Percentiles rank a stretch among this genome's conserved stretches.
These are phyloP conservation scores for Didymella lethalis DNA, from an alignment of 2,329 filamentous ascomycete genomes.

Conservation along the genomic window DNA sequence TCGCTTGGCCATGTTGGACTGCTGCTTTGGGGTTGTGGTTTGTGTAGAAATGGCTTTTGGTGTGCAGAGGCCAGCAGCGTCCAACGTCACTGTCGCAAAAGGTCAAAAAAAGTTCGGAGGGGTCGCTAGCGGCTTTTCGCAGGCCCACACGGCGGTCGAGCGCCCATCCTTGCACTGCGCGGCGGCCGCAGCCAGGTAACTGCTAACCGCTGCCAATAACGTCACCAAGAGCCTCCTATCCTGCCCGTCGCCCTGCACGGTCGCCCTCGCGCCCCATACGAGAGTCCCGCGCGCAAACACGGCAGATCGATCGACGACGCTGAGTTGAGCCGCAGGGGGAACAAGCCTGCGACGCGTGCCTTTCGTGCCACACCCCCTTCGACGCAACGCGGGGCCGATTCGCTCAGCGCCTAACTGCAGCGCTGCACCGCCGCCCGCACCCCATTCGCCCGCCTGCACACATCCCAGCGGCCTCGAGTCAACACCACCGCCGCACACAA, in stretches of 20 bases:
- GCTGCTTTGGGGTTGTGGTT: not conserved
- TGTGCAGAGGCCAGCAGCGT: not conserved
- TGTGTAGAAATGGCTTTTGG: not conserved
- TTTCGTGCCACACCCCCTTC: constrained; percentile 23
- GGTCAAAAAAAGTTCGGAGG: constrained; percentile 13
- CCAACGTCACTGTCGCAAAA: constrained; percentile 12
- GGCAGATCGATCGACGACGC: not conserved
- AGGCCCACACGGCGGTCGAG: not conserved
- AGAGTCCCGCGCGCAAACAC: constrained; percentile 13
- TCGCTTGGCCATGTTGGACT: constrained; percentile 66
- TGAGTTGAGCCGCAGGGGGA: not conserved
- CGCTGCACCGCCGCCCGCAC: constrained; percentile 24
- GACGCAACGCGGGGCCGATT: constrained; percentile 36
- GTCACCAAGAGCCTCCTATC: constrained; percentile 22
- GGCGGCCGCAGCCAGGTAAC: not conserved
- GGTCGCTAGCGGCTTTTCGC: constrained; percentile 1
- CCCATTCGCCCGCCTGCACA: constrained; percentile 35
- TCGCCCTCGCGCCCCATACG: constrained; percentile 20
- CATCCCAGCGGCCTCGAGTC: constrained; percentile 30
- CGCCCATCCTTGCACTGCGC: constrained; percentile 1
- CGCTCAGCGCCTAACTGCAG: constrained; percentile 28
- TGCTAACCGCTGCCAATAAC: not conserved
- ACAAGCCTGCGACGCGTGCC: constrained; percentile 37
- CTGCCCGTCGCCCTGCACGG: constrained; percentile 11
- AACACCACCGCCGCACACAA: constrained; percentile 15